Conservation (phyloP, 2,329 filamentous ascomycete genomes). For the Sporothrix brasiliensis region DNA sequence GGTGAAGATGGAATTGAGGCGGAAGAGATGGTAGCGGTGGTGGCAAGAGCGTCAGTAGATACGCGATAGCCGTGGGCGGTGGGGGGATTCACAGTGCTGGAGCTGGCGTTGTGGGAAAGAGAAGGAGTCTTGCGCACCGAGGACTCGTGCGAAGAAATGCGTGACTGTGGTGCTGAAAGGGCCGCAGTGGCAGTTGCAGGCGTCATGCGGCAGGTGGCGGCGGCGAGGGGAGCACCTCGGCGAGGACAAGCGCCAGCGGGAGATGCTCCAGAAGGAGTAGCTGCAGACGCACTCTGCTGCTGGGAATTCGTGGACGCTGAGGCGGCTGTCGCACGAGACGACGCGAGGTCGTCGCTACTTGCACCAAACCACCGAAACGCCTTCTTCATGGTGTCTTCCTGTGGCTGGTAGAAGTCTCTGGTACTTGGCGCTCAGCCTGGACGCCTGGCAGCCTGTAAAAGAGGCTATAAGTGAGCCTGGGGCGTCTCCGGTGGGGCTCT, state of each 20-base stretch:
- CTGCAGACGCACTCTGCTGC: neutral
- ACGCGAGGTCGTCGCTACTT: slow-evolving; percentile 35
- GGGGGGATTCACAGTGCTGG: slow-evolving; percentile 22
- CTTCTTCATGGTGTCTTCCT: slow-evolving; percentile 27
- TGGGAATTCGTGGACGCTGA: slow-evolving; percentile 2
- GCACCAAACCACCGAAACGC: slow-evolving; percentile 33
- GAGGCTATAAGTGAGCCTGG: slow-evolving; percentile 4
- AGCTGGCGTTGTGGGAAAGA: neutral
- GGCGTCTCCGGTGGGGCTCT: slow-evolving; percentile 31
- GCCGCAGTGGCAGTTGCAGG: slow-evolving; percentile 21
- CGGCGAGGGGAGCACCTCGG: slow-evolving; percentile 21
- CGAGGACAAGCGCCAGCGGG: slow-evolving; percentile 12
- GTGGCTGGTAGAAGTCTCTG: neutral
- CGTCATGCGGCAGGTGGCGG: slow-evolving; percentile 26
- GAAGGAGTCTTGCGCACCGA: neutral
- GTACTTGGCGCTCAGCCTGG: neutral
- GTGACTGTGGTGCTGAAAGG: neutral
- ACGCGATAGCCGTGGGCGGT: slow-evolving; percentile 17
- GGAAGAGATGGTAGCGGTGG: neutral
- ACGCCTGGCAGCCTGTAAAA: neutral
- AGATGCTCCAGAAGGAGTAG: slow-evolving; percentile 2
- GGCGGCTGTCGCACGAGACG: slow-evolving; percentile 25
- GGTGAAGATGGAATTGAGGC: slow-evolving; percentile 16
- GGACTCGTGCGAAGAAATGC: neutral
- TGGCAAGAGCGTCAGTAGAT: slow-evolving; percentile 11